phyloP scores from a whole-genome alignment of 2,329 filamentous ascomycete genomes.

The Paraconiothyrium brasiliense region DNA sequence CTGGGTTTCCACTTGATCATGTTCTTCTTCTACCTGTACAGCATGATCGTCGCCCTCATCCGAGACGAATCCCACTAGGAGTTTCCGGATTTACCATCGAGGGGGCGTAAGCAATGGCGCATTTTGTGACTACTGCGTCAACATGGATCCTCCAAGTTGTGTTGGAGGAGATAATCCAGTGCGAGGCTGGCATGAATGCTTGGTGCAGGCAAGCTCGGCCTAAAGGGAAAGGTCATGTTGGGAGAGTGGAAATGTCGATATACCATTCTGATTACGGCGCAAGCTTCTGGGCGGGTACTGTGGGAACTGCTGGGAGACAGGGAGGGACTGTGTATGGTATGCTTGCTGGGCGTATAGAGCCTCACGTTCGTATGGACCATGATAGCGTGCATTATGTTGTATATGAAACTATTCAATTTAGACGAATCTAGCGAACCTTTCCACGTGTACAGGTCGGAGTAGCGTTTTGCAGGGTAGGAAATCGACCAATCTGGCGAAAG shows the following conservation, averaged over 20 bases:
- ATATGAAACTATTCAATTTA: conserved; percentile 30
- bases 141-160: background rate
- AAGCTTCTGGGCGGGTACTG: conserved; percentile 11
- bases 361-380: conserved; percentile 41
- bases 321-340: conserved; percentile 9
- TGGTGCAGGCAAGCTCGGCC: background rate
- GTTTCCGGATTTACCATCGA: conserved; percentile 48
- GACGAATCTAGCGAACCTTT: background rate
- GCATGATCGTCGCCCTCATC: conserved; percentile 97
- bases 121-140: background rate
- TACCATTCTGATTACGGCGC: conserved; percentile 14
- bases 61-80: conserved; percentile 84
- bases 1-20: conserved; percentile 98
- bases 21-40: conserved; percentile 99
- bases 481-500: background rate
- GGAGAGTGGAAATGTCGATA: conserved; percentile 18
- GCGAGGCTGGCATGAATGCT: background rate
- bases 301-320: conserved; percentile 4
- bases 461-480: background rate
- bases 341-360: conserved; percentile 22
- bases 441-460: background rate
- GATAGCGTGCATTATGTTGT: conserved; percentile 45
- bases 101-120: conserved; percentile 29
- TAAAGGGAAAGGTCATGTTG: conserved; percentile 11
- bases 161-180: background rate